These are phyloP conservation scores for Allium fistulosum DNA, from an alignment of 106 monocot species.

Conservation along the genomic window DNA sequence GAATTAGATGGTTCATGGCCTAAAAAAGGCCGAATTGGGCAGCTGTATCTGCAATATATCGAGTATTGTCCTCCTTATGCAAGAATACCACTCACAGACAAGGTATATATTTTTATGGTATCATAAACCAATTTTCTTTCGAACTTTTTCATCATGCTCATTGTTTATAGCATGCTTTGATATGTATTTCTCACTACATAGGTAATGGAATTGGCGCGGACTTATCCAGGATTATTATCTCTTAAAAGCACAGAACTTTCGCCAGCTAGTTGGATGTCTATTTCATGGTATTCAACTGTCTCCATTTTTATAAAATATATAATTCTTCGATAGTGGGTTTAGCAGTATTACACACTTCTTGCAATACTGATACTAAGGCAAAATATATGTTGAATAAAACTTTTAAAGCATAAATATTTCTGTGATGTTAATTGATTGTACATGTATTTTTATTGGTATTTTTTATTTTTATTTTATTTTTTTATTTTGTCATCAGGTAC, in stretches of 20 bases:
- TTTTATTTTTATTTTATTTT: neutral
- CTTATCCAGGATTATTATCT: constrained; percentile 51
- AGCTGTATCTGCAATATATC: constrained; percentile 59
- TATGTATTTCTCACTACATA: constrained; percentile 2
- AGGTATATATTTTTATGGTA: constrained; percentile 27
- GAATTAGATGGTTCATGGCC: constrained; percentile 15
- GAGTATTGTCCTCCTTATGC: constrained; percentile 44
- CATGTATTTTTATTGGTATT: neutral
- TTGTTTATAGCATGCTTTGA: neutral
- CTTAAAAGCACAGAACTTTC: constrained; percentile 72
- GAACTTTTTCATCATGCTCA: no score
- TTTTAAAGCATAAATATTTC: neutral
- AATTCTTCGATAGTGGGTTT: neutral
- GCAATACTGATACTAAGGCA: neutral
- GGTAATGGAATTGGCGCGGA: constrained; percentile 38
- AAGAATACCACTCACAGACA: constrained; percentile 53
- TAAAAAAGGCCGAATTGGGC: constrained; percentile 26
- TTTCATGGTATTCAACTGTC: constrained; percentile 53
- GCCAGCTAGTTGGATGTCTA: constrained; percentile 86
- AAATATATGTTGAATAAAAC: no score
- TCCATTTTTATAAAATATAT: neutral
- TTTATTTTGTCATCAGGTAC: constrained; percentile 41
- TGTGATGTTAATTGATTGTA: neutral
- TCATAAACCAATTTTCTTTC: no score
- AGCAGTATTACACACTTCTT: neutral